Conservation (phyloP, 331 rosid genomes). For the Malus hybrid region DNA sequence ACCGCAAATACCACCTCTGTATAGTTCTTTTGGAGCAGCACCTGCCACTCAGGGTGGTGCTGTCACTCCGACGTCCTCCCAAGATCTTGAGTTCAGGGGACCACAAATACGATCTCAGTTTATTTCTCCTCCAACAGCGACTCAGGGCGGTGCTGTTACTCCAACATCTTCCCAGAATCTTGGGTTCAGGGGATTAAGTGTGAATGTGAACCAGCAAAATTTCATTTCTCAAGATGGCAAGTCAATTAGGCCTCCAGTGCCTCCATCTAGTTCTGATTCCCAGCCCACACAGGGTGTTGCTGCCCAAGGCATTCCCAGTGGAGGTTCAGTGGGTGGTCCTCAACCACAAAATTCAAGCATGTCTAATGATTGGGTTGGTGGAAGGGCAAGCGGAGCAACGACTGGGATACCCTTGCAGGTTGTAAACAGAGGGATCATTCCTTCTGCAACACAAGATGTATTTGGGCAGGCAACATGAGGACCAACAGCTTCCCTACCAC, state of each 20-base stretch:
- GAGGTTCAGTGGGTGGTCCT: slow-evolving; percentile 26
- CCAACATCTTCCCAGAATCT: slow-evolving; percentile 38
- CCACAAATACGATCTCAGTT: slow-evolving; percentile 33
- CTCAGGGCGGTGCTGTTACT: slow-evolving; percentile 27
- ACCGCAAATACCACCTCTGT: slow-evolving; percentile 32
- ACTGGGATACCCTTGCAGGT: slow-evolving; percentile 29
- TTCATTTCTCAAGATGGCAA: no score
- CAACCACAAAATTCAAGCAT: slow-evolving; percentile 26
- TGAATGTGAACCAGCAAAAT: no score
- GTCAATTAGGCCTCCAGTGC: slow-evolving; percentile 46
- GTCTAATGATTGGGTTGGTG: slow-evolving; percentile 43
- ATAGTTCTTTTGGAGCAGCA: slow-evolving; percentile 31
- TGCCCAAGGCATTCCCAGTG: slow-evolving; percentile 44
- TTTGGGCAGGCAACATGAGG: slow-evolving; percentile 48
- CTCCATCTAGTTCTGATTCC: slow-evolving; percentile 33
- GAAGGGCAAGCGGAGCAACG: slow-evolving; percentile 14
- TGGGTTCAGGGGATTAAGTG: slow-evolving; percentile 41
- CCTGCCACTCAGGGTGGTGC: slow-evolving; percentile 30
- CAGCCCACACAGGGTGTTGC: slow-evolving; percentile 29
- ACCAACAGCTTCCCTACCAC: slow-evolving; percentile 35
- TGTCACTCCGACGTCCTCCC: slow-evolving; percentile 39
- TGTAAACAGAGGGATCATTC: slow-evolving; percentile 37
- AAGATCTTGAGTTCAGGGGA: slow-evolving; percentile 20
- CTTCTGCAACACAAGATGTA: slow-evolving; percentile 35
- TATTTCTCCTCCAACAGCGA: slow-evolving; percentile 32